Evolutionary conservation across 2,329 filamentous ascomycete genomes (phyloP).

Genomic region (Cryphonectria nitschkei): DNA sequence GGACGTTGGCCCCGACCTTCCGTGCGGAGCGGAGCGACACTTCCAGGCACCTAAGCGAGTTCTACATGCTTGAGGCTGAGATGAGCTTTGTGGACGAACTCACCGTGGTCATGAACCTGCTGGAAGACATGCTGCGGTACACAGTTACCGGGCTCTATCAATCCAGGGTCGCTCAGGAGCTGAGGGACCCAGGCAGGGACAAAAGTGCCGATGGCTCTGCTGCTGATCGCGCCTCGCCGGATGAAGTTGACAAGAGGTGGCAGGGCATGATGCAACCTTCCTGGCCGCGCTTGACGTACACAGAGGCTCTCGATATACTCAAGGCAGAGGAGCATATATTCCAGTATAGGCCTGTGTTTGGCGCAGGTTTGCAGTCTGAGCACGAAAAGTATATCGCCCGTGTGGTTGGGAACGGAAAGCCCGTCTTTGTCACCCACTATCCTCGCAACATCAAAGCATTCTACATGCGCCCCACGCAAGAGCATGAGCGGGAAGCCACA

Average conservation of each 20-base stretch:
- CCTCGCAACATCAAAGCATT: constrained; percentile 83
- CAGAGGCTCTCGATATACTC: constrained; percentile 73
- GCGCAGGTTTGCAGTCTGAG: constrained; percentile 79
- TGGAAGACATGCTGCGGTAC: constrained; percentile 75
- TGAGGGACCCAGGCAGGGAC: constrained; percentile 37
- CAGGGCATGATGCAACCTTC: constrained; percentile 58
- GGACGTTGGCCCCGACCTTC: constrained; percentile 93
- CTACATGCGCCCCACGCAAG: constrained; percentile 58
- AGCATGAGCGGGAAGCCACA: background rate
- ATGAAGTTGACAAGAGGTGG: constrained; percentile 72
- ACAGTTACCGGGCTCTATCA: constrained; percentile 45
- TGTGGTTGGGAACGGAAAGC: constrained; percentile 54
- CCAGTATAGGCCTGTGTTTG: constrained; percentile 70
- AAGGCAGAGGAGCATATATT: constrained; percentile 66
- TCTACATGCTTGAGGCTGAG: constrained; percentile 98
- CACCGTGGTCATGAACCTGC: constrained; percentile 73
- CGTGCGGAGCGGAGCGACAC: constrained; percentile 93
- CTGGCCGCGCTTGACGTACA: constrained; percentile 87
- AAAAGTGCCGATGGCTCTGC: constrained; percentile 31
- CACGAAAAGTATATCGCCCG: constrained; percentile 89
- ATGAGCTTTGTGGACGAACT: constrained; percentile 76
- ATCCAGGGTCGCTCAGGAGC: constrained; percentile 50
- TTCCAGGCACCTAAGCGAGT: constrained; percentile 90
- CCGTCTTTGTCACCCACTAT: constrained; percentile 92
- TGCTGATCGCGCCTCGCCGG: constrained; percentile 47